A percentile compares a stretch with the other conserved stretches of the same genome.
phyloP scores from a whole-genome alignment of 345 rosid genomes.

The Pistacia vera region DNA sequence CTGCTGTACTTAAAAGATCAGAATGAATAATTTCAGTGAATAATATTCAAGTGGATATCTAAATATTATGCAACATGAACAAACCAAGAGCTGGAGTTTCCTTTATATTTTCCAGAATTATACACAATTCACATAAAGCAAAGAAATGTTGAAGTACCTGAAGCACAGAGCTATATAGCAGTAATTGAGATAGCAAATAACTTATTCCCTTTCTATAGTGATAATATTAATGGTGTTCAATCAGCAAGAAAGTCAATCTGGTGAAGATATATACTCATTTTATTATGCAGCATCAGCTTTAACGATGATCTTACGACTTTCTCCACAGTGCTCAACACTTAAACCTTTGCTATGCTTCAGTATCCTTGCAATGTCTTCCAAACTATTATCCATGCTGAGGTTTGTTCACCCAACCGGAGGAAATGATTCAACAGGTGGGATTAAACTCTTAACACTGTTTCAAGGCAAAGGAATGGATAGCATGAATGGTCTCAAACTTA shows the following conservation, averaged over 20 bases:
- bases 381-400: conserved; percentile 1
- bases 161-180: not conserved
- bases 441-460: not conserved
- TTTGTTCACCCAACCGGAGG: conserved; percentile 18
- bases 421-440: not conserved
- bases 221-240: not conserved
- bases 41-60: not conserved
- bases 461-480: not conserved
- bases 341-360: not conserved
- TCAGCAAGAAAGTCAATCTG: not conserved
- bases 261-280: not conserved
- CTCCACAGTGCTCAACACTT: not conserved
- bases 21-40: not conserved
- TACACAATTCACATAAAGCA: too few species aligned
- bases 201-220: not conserved
- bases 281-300: conserved; percentile 6
- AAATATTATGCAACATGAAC: not conserved
- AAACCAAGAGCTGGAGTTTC: not conserved
- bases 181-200: not conserved
- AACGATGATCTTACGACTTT: not conserved
- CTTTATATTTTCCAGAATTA: not conserved
- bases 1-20: not conserved
- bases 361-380: not conserved
- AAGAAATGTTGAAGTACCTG: too few species aligned
- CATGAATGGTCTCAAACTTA: not conserved